Conservation (phyloP, 2,329 filamentous ascomycete species). For the Malbranchea zuffiana region DNA sequence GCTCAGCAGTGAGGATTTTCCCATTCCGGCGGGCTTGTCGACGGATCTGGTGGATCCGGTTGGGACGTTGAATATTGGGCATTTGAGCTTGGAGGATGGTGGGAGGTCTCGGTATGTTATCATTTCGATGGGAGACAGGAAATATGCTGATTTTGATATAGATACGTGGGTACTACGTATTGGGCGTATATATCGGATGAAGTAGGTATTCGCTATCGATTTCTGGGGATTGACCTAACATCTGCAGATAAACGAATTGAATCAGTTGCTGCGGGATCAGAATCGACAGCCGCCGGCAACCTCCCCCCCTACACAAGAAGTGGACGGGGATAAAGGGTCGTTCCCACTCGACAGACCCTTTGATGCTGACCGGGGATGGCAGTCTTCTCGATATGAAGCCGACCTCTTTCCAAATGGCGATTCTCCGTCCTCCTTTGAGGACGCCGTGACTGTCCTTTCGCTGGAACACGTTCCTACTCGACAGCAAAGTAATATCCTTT, state of each 20-base stretch:
- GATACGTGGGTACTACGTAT: conserved; percentile 38
- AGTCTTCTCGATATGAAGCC: conserved; percentile 2
- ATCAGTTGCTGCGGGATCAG: conserved; percentile 34
- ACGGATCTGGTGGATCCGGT: conserved; percentile 34
- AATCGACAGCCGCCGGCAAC: conserved; percentile 17
- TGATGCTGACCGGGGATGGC: not conserved
- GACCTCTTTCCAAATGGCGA: conserved; percentile 19
- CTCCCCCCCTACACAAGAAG: conserved; percentile 1
- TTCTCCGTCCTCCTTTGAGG: conserved; percentile 27
- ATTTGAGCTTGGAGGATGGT: conserved; percentile 35
- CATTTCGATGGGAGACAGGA: not conserved
- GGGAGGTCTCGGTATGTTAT: conserved; percentile 26
- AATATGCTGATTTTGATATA: conserved; percentile 15
- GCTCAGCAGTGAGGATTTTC: conserved; percentile 31
- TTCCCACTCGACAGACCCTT: not conserved
- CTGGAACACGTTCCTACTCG: conserved; percentile 34
- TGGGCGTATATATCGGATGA: conserved; percentile 38
- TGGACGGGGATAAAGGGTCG: not conserved
- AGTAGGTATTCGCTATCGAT: conserved; percentile 18
- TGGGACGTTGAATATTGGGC: conserved; percentile 32
- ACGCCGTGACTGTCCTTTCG: conserved; percentile 30
- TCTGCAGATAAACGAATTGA: conserved; percentile 34
- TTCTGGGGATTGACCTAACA: conserved; percentile 1
- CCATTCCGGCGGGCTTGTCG: conserved; percentile 32
- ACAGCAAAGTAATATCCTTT: conserved; percentile 37